Evolutionary conservation across 768 basidiomycete genomes (phyloP), one percentile per base, ranked within the genome.

Genomic region (Rhodocollybia butyracea): DNA sequence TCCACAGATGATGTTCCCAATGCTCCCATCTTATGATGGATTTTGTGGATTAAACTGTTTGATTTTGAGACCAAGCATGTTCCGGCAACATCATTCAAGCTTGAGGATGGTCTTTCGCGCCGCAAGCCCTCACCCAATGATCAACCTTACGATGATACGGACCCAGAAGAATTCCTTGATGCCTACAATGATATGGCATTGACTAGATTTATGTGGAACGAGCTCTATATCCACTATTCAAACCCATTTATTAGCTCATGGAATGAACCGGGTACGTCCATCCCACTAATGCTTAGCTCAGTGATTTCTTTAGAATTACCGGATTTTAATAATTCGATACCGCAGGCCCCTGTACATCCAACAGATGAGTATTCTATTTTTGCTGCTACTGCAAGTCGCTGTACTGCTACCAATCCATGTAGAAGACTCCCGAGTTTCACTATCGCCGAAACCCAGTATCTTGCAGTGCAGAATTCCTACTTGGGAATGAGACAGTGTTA

Each of bases 51-150:
- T 6, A 51, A 62, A 0, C 48, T 73, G 0, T 77, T 76, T 51
- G 59, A 73, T 41, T 77, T 77, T 50, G 59, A 61, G n/a, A 57
- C 75, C 1, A 51, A 63, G 1, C 74, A 77, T 46, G 65, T 77
- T 0, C 73, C 71, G 0, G 72, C 67, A 0, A 55, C 64, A 0
- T 47, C 55, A 11, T 68, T 69, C 54, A 43, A 46, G 26, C 71
- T 64, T 1, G 67, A 70, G 2, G 77, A 77, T 59, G 73, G 63
- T 0, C 48, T 78, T 1, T 77, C 76, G 5, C 64, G 27, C 47
- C 32, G 6, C 12, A 21, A 3, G n/a, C 59, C 1, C 24, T n/a
- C n/a, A n/a, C n/a, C n/a, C n/a, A n/a, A n/a, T n/a, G n/a, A n/a
- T n/a, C n/a, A n/a, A n/a, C n/a, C 21, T 0, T 48, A 60, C 0